These are phyloP conservation scores for Zalaria obscura DNA, from an alignment of 2,329 filamentous ascomycete genomes.

Conservation along the genomic window DNA sequence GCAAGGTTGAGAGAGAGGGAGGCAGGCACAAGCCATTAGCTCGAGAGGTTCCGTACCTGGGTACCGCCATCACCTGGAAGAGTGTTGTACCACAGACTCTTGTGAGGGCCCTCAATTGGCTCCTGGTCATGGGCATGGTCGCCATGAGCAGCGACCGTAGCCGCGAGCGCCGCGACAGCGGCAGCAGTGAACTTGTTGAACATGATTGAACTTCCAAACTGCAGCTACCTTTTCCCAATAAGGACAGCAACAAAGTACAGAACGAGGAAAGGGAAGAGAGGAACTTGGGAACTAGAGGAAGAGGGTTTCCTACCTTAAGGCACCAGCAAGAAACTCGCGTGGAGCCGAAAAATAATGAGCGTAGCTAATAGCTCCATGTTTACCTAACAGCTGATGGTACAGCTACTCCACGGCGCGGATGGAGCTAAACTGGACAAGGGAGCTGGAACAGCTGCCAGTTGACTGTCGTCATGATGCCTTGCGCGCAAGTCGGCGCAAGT, in stretches of 20 bases:
- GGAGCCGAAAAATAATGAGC: not conserved
- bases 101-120: slow-evolving; percentile 53
- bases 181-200: slow-evolving; percentile 9
- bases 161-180: slow-evolving; percentile 27
- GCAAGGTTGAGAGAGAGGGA: too few relatives aligned
- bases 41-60: slow-evolving; percentile 39
- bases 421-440: slow-evolving; percentile 4
- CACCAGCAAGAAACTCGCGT: not conserved
- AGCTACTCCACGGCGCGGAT: slow-evolving; percentile 1
- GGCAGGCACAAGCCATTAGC: too few relatives aligned
- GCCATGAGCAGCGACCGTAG: slow-evolving; percentile 44
- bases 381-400: slow-evolving; percentile 8
- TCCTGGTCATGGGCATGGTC: slow-evolving; percentile 39
- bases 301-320: not conserved
- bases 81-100: slow-evolving; percentile 69
- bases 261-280: not conserved
- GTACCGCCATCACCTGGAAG: slow-evolving; percentile 74
- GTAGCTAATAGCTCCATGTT: not conserved
- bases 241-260: not conserved
- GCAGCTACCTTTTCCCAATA: too few relatives aligned
- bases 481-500: too few relatives aligned
- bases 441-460: not conserved
- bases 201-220: not conserved
- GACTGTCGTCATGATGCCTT: too few relatives aligned
- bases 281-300: not conserved